Percentiles rank a stretch among this genome's conserved stretches.
phyloP scores from a whole-genome alignment of 805 yeast genomes.

The Candida easanensis region DNA sequence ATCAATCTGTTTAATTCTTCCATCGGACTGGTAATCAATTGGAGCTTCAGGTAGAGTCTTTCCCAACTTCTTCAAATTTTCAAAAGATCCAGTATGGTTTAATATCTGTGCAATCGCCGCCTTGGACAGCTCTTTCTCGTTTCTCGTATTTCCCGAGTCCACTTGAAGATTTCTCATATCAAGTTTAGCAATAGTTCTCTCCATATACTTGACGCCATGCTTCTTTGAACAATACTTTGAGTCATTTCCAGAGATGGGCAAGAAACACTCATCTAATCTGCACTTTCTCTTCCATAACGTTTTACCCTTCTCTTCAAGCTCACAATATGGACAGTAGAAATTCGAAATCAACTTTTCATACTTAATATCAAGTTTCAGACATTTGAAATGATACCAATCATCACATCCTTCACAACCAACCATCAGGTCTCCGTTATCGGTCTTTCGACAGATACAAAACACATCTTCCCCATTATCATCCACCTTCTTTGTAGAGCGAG shows the following conservation, averaged over 20 bases:
- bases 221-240: conserved; percentile 75
- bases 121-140: conserved; percentile 7
- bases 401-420: conserved; percentile 95
- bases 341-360: conserved; percentile 56
- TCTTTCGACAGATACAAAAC: conserved; percentile 74
- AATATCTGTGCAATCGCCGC: conserved; percentile 16
- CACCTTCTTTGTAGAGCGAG: conserved; percentile 30
- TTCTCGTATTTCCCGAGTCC: no score
- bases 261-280: conserved; percentile 52
- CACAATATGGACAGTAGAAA: conserved; percentile 75
- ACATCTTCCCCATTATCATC: conserved; percentile 57
- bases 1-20: conserved; percentile 9
- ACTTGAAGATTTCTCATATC: background rate
- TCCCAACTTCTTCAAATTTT: conserved; percentile 33
- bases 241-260: conserved; percentile 42
- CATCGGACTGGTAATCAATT: conserved; percentile 21
- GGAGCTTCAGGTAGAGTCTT: conserved; percentile 41
- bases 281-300: conserved; percentile 80
- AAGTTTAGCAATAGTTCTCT: conserved; percentile 1
- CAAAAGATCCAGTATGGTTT: conserved; percentile 7
- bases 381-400: conserved; percentile 88
- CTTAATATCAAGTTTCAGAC: conserved; percentile 57
- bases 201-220: conserved; percentile 50
- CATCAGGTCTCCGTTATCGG: conserved; percentile 82
- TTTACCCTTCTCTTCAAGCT: conserved; percentile 38